phyloP scores from a whole-genome alignment of 2,329 filamentous ascomycete species.

The Hypoxylon sp. region DNA sequence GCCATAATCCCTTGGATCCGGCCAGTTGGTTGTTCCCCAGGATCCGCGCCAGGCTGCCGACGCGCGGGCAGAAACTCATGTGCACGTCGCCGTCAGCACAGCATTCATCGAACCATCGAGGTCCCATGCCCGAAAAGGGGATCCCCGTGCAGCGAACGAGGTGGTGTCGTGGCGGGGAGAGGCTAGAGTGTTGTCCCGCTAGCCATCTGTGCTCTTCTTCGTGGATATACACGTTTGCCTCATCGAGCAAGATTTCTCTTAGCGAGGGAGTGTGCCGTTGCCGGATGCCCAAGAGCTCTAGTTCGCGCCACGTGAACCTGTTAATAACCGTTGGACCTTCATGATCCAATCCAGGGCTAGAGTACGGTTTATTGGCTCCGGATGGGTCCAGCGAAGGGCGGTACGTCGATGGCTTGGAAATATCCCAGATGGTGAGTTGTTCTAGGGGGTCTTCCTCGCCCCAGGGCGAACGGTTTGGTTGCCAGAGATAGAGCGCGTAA shows the following conservation, averaged over 20 bases:
- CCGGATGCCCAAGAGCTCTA: conserved; percentile 66
- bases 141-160: conserved; percentile 65
- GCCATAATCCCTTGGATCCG: conserved; percentile 41
- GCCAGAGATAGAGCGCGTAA: conserved; percentile 74
- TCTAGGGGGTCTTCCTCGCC: conserved; percentile 70
- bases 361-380: conserved; percentile 53
- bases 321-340: conserved; percentile 60
- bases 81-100: conserved; percentile 58
- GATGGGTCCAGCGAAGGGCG: conserved; percentile 64
- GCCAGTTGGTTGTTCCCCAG: neutral
- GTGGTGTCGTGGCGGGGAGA: conserved; percentile 59
- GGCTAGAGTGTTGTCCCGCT: conserved; percentile 59
- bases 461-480: conserved; percentile 68
- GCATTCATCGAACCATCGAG: conserved; percentile 64
- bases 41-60: conserved; percentile 52
- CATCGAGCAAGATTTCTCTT: conserved; percentile 64
- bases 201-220: conserved; percentile 68
- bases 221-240: conserved; percentile 65
- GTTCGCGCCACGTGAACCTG: conserved; percentile 63
- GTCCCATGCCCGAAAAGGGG: conserved; percentile 64
- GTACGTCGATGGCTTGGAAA: conserved; percentile 63
- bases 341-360: conserved; percentile 46
- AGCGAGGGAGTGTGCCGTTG: conserved; percentile 66
- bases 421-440: conserved; percentile 71
- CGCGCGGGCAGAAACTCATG: conserved; percentile 61